Conservation (phyloP, 2,329 filamentous ascomycete species). For the Epichloe hybrida region DNA sequence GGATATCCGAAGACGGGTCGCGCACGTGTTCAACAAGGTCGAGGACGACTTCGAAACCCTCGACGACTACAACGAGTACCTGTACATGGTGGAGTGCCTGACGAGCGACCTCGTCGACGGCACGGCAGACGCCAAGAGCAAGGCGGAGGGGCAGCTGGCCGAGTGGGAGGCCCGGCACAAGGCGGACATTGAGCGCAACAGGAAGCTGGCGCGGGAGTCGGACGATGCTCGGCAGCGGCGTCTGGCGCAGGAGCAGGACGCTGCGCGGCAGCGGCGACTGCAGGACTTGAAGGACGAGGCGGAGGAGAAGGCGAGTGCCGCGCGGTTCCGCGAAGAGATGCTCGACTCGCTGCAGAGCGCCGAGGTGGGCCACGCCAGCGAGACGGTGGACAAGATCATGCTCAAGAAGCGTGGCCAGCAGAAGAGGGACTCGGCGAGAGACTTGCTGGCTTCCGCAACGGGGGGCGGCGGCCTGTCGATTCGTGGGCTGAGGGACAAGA, state of each 20-base stretch:
- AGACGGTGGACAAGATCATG: conserved; percentile 45
- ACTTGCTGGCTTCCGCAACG: conserved; percentile 16
- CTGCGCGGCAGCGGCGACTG: conserved; percentile 43
- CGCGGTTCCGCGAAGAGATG: conserved; percentile 52
- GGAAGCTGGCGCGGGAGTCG: conserved; percentile 38
- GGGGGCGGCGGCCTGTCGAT: conserved; percentile 39
- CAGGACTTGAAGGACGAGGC: conserved; percentile 55
- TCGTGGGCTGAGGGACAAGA: conserved; percentile 62
- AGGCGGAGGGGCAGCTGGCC: conserved; percentile 30
- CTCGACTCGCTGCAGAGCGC: conserved; percentile 55
- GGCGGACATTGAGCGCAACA: conserved; percentile 51
- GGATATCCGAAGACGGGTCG: conserved; percentile 73
- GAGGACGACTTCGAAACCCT: conserved; percentile 86
- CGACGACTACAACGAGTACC: conserved; percentile 79
- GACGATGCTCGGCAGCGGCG: conserved; percentile 38
- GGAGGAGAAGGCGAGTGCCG: conserved; percentile 51
- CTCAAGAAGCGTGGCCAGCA: conserved; percentile 59
- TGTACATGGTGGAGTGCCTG: conserved; percentile 82
- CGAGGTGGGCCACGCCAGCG: conserved; percentile 44
- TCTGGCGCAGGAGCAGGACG: conserved; percentile 53
- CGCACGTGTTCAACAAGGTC: conserved; percentile 68
- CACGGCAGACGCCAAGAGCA: conserved; percentile 45
- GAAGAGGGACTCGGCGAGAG: conserved; percentile 20
- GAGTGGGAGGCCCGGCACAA: conserved; percentile 63
- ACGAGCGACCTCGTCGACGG: conserved; percentile 77